phyloP scores from a whole-genome alignment of 129 eudicot species.

The Artemisia argyi region DNA sequence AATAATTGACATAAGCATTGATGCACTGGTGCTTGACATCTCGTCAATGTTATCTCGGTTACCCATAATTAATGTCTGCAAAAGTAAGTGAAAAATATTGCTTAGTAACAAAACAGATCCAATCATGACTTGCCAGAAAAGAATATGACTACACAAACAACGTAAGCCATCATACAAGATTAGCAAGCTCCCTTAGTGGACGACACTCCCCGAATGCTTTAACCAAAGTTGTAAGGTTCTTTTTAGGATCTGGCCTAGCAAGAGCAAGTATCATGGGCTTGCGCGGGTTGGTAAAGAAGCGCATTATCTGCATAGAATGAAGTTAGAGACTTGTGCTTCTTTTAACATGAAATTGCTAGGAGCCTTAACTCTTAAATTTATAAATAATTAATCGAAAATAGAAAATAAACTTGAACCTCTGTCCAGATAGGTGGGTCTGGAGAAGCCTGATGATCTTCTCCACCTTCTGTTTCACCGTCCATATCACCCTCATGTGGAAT shows the following conservation, averaged over 20 bases:
- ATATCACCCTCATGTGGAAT: conserved; percentile 92
- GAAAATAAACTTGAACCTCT: conserved; percentile 51
- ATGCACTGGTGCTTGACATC: conserved; percentile 46
- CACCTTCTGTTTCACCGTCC: conserved; percentile 84
- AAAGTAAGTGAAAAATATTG: not conserved
- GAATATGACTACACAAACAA: conserved; percentile 1
- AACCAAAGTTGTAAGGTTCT: conserved; percentile 88
- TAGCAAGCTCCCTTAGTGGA: conserved; percentile 96
- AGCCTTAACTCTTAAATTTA: not conserved
- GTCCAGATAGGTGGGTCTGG: conserved; percentile 98
- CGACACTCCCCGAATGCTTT: conserved; percentile 99
- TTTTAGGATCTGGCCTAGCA: conserved; percentile 99
- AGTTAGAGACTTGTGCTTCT: conserved; percentile 8
- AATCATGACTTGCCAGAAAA: not conserved
- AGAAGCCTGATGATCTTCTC: conserved; percentile 70
- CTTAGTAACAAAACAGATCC: not conserved
- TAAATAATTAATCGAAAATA: not conserved
- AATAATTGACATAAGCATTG: conserved; percentile 40
- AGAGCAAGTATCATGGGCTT: conserved; percentile 99
- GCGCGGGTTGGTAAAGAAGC: conserved; percentile 95
- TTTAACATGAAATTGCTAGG: not conserved
- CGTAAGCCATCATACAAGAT: conserved; percentile 55
- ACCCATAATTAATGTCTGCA: conserved; percentile 45
- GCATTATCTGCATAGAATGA: conserved; percentile 74
- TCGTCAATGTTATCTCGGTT: conserved; percentile 46